Base-by-base conservation (phyloP, 768 basidiomycete genomes). In the Amanita rubescens region DNA sequence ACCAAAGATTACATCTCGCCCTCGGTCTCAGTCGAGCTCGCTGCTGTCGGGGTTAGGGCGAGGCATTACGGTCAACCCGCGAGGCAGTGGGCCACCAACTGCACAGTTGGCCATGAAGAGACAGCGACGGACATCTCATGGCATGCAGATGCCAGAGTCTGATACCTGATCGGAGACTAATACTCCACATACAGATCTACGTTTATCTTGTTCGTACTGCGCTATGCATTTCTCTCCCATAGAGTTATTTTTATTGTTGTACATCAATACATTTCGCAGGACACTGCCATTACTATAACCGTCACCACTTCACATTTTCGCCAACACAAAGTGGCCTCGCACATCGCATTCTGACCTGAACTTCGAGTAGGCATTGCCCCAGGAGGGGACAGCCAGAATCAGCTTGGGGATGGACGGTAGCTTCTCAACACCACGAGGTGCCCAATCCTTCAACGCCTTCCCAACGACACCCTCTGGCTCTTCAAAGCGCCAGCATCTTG, bases 261-360 rank as follows among this genome's bases (percentile, higher is more conserved):
- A 41, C 39, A 30, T 19, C 51, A 51, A 43, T 51, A 30, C 49
- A 50, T 38, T 49, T 49, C 10, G 14, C 27, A 17, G 43, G 30
- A 27, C 19, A 14, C 48, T 35, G 20, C 10, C 38, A 32, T 24
- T 17, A 42, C 38, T 48, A n/a, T 8, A 6, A 33, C 17, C 34
- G 9, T 8, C n/a, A 49, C 55, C 47, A 25, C 42, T 60, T 82
- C 79, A 53, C 30, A 38, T 39, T n/a, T 69, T 86, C 69, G 82
- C 85, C 63, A 80, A 75, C 58, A 73, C 76, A 66, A 69, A 73
- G 68, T 71, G 69, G 38, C 64, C 75, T 70, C 71, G 87, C 27
- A 65, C 76, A 42, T 90, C 90, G 39, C 80, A 87, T 37, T 80
- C 82, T 30, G 87, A 90, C 69, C 73, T 85, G 63, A 87, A 90